phyloP scores from a whole-genome alignment of 2,329 filamentous ascomycete genomes.

The Phaeophleospora eucalypticola region DNA sequence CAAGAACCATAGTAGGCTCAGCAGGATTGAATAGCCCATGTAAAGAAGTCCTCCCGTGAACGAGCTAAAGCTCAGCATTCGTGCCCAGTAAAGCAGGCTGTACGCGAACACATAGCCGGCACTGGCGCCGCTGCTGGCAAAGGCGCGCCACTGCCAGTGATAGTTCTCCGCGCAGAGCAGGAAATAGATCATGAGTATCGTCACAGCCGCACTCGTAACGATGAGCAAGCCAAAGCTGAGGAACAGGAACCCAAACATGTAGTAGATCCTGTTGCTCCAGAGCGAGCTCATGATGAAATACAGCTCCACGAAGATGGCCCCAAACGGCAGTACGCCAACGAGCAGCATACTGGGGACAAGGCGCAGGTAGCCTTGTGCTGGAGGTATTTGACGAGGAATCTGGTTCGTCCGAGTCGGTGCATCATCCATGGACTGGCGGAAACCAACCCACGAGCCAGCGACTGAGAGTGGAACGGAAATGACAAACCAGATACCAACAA shows the following conservation, averaged over 20 bases:
- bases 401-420: slow-evolving; percentile 92
- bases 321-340: slow-evolving; percentile 88
- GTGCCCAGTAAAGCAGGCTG: slow-evolving; percentile 84
- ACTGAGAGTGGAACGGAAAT: slow-evolving; percentile 91
- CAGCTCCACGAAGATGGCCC: slow-evolving; percentile 94
- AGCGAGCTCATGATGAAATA: slow-evolving; percentile 99
- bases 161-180: slow-evolving; percentile 95
- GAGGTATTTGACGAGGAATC: slow-evolving; percentile 94
- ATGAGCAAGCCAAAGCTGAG: slow-evolving; percentile 97
- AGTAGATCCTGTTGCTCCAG: slow-evolving; percentile 98
- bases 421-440: slow-evolving; percentile 65
- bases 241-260: slow-evolving; percentile 99
- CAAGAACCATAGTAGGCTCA: slow-evolving; percentile 89
- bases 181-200: slow-evolving; percentile 93
- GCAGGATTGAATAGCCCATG: slow-evolving; percentile 83
- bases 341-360: slow-evolving; percentile 86
- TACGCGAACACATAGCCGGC: slow-evolving; percentile 90
- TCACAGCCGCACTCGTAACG: slow-evolving; percentile 86
- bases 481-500: slow-evolving; percentile 92
- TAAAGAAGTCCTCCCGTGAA: slow-evolving; percentile 86
- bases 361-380: slow-evolving; percentile 74
- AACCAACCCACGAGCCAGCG: slow-evolving; percentile 87
- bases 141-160: slow-evolving; percentile 97
- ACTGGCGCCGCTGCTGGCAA: slow-evolving; percentile 84
- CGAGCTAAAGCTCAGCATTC: slow-evolving; percentile 78